phyloP scores from a whole-genome alignment of 2,329 filamentous ascomycete species.

The Fusarium ramigenum region DNA sequence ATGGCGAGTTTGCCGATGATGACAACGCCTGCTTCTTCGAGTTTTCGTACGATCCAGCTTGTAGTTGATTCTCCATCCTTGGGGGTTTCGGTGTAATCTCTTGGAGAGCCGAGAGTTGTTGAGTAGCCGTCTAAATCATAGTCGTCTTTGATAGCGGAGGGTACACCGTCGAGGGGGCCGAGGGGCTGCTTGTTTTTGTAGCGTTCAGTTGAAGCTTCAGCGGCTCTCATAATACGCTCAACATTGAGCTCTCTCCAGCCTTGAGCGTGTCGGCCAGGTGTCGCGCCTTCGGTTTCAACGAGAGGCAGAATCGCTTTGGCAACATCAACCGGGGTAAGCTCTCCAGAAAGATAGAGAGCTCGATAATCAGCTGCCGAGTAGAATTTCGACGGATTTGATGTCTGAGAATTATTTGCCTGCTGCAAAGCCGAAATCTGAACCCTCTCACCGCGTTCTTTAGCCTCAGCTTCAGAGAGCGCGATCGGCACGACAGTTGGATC shows the following conservation, averaged over 20 bases:
- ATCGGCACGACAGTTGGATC: constrained; percentile 58
- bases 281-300: constrained; percentile 52
- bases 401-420: constrained; percentile 30
- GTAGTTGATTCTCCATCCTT: constrained; percentile 55
- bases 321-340: constrained; percentile 58
- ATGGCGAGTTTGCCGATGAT: constrained; percentile 78
- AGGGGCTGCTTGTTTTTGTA: constrained; percentile 65
- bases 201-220: constrained; percentile 55
- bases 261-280: constrained; percentile 52
- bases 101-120: constrained; percentile 69
- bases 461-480: constrained; percentile 56
- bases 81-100: constrained; percentile 65
- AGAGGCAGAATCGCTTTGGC: constrained; percentile 56
- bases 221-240: constrained; percentile 54
- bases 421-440: not conserved
- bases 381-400: constrained; percentile 48
- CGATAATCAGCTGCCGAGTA: constrained; percentile 58
- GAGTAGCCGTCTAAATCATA: constrained; percentile 79
- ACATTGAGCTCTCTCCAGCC: constrained; percentile 57
- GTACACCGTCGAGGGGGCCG: constrained; percentile 75
- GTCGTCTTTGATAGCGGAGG: constrained; percentile 80
- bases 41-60: constrained; percentile 75
- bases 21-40: constrained; percentile 75
- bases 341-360: constrained; percentile 54
- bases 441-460: constrained; percentile 9